Evolutionary conservation across 2,329 filamentous ascomycete species (phyloP), one percentile per base, ranked within the genome.

Genomic region (Sporothrix variecibatus): DNA sequence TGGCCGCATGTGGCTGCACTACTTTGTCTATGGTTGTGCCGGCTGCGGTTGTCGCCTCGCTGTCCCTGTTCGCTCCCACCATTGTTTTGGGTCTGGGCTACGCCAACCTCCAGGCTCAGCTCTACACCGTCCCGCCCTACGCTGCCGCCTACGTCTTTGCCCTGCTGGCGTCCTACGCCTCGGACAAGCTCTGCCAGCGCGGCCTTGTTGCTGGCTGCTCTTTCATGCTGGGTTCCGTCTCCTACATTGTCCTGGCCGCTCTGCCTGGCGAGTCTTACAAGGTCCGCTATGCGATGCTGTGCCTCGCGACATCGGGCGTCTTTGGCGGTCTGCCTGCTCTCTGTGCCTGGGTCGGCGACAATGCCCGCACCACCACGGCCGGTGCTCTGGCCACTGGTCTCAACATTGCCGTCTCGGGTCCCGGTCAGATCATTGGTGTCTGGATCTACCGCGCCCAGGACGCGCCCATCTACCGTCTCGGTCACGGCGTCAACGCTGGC

Each of bases 41-140:
- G 78, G 86, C 1, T 84, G 85, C 2, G 87, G 88, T 0, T 0
- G 90, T 91, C 77, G 87, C 87, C 1, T 88, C 86, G 67, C 82
- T 92, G 71, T 89, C 87, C 15, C 83, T 91, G 46, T 92, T 92
- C 77, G 86, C 88, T 2, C 90, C 90, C 1, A 87, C 87, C 5
- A 90, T 92, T 65, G 87, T 87, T 0, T 84, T 85, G 4, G 89
- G 89, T 0, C 79, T 86, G n/a, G 85, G 78, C 75, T 90, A 84
- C 74, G 75, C 78, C 1, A 82, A 87, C 71, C 82, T 91, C n/a
- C 80, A 83, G 65, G 89, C 90, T 4, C 90, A 92, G 80, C 80
- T 92, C 26, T 89, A 92, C 85, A 91, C 89, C 0, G 89, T 92
- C 0, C 90, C 90, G 1, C 89, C 90, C 0, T 92, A 90, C 79